Percentiles rank a stretch among this genome's conserved stretches.
Conservation (phyloP, 2,329 filamentous ascomycete genomes). For the Scedosporium boydii region DNA sequence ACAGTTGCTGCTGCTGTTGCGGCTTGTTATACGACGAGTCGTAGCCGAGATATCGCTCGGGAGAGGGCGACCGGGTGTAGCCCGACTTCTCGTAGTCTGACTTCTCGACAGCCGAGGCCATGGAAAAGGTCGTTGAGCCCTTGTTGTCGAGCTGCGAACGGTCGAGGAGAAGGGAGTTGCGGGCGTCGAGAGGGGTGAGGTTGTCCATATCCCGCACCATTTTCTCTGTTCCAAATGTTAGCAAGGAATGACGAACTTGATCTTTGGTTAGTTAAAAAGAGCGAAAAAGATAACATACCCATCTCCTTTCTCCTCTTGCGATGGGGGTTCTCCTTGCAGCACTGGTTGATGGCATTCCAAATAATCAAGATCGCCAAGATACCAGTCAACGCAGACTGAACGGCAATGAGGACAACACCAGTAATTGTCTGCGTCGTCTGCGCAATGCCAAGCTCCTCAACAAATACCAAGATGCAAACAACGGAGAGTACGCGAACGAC, state of each 20-base stretch:
- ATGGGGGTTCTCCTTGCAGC: constrained; percentile 83
- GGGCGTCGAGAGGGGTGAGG: constrained; percentile 77
- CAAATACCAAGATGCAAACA: constrained; percentile 81
- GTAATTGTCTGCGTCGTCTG: constrained; percentile 92
- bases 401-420: constrained; percentile 84
- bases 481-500: constrained; percentile 83
- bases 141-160: constrained; percentile 24
- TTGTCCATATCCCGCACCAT: constrained; percentile 66
- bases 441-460: constrained; percentile 80
- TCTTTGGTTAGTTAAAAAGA: constrained; percentile 1
- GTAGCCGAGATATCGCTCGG: constrained; percentile 17
- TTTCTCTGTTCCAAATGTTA: constrained; percentile 52
- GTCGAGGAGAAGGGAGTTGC: constrained; percentile 74
- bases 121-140: constrained; percentile 31
- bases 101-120: constrained; percentile 28
- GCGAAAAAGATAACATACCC: constrained; percentile 46
- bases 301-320: constrained; percentile 79
- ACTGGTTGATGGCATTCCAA: constrained; percentile 78
- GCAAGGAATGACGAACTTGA: constrained; percentile 3
- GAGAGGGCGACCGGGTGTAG: constrained; percentile 16
- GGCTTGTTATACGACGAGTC: constrained; percentile 1
- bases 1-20: not conserved
- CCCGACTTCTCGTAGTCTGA: constrained; percentile 23
- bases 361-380: constrained; percentile 77
- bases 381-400: constrained; percentile 78